phyloP scores from a whole-genome alignment of 208 protist species.

The Trypanosoma rangeli region DNA sequence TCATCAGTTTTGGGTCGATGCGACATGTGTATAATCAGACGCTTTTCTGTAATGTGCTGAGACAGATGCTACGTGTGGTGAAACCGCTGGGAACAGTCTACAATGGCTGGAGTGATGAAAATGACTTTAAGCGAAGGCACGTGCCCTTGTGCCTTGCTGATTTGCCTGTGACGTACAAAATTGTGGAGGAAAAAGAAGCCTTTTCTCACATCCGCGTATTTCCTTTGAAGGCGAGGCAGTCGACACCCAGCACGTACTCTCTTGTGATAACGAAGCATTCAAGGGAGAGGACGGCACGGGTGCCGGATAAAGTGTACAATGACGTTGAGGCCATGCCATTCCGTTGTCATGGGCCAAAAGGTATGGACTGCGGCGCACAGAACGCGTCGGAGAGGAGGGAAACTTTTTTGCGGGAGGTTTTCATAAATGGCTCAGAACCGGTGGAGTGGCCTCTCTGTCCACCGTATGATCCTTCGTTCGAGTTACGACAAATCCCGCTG shows the following conservation, averaged over 20 bases:
- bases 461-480: constrained; percentile 25
- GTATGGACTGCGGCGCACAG: not conserved
- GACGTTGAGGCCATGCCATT: constrained; percentile 15
- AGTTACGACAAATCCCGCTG: constrained; percentile 30
- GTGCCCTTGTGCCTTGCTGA: constrained; percentile 28
- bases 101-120: constrained; percentile 39
- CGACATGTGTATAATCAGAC: constrained; percentile 33
- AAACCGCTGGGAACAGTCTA: constrained; percentile 31
- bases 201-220: constrained; percentile 27
- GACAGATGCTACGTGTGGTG: constrained; percentile 32
- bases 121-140: constrained; percentile 28
- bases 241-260: constrained; percentile 35
- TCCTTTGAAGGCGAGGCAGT: constrained; percentile 28
- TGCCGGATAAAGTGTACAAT: constrained; percentile 10
- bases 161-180: constrained; percentile 30
- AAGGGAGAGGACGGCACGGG: not conserved
- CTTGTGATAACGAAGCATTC: constrained; percentile 32
- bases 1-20: constrained; percentile 32
- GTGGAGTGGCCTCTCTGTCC: constrained; percentile 27
- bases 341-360: constrained; percentile 6
- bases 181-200: constrained; percentile 28
- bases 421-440: not conserved
- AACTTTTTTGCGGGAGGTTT: too few species aligned
- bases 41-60: constrained; percentile 30
- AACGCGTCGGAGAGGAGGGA: not conserved